These are phyloP conservation scores for Lachancea dasiensis DNA, from an alignment of 805 yeast genomes.

Conservation along the genomic window DNA sequence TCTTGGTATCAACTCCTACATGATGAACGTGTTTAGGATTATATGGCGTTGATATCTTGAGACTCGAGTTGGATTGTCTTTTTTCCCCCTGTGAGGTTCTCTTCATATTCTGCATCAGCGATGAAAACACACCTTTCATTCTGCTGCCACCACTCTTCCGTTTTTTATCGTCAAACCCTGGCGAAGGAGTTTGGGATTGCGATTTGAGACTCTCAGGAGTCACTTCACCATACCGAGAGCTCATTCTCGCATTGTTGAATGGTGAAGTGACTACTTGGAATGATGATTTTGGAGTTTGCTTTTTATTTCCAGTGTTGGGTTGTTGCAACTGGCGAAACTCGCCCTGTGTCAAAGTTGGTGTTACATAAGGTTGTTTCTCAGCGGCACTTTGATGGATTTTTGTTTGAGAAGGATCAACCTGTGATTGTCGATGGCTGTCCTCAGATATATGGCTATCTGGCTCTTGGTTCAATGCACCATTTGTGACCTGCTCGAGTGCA, in stretches of 20 bases:
- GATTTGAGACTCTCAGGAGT: slow-evolving; percentile 6
- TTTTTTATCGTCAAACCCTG: slow-evolving; percentile 17
- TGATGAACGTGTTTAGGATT: slow-evolving; percentile 88
- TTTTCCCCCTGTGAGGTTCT: slow-evolving; percentile 26
- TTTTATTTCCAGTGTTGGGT: background rate
- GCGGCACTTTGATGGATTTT: background rate
- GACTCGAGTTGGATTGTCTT: slow-evolving; percentile 36
- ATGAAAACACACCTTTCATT: slow-evolving; percentile 54
- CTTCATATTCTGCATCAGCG: slow-evolving; percentile 34
- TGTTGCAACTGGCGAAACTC: slow-evolving; percentile 2
- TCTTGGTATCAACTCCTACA: slow-evolving; percentile 79
- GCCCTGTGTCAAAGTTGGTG: slow-evolving; percentile 4
- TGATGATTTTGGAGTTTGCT: slow-evolving; percentile 11
- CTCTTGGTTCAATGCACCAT: background rate
- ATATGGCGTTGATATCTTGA: slow-evolving; percentile 83
- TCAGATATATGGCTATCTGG: background rate
- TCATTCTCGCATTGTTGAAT: slow-evolving; percentile 7
- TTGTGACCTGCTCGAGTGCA: slow-evolving; percentile 11
- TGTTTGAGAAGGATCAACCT: background rate
- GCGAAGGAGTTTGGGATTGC: slow-evolving; percentile 9
- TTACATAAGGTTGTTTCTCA: background rate
- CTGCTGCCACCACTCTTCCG: slow-evolving; percentile 41
- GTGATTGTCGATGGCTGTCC: background rate
- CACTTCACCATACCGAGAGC: slow-evolving; percentile 3
- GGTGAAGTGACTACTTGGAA: slow-evolving; percentile 9